These are phyloP conservation scores for Pichia heedii DNA, from an alignment of 805 yeast species.

Conservation along the genomic window DNA sequence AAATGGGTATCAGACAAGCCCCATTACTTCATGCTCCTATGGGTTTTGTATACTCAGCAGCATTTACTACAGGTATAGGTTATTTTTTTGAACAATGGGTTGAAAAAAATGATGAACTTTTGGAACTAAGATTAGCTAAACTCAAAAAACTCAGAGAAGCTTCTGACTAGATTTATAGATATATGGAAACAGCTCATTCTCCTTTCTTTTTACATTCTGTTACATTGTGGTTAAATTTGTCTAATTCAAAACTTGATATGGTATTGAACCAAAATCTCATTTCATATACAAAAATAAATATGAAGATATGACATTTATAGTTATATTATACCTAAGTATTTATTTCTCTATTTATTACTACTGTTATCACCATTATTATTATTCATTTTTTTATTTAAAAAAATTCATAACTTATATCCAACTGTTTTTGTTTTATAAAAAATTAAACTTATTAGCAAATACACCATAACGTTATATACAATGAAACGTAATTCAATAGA, in stretches of 20 bases:
- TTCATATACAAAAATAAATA: too few species aligned
- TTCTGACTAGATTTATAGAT: slow-evolving; percentile 9
- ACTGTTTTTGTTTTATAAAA: neutral
- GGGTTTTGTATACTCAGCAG: slow-evolving; percentile 37
- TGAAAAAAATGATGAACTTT: slow-evolving; percentile 30
- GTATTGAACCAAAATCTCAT: too few species aligned
- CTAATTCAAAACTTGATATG: too few species aligned
- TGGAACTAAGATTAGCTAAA: slow-evolving; percentile 30
- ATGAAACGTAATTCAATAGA: too few species aligned
- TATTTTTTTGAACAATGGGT: slow-evolving; percentile 31
- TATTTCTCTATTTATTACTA: too few species aligned
- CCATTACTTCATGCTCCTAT: slow-evolving; percentile 30
- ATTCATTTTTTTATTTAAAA: neutral
- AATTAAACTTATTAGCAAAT: neutral
- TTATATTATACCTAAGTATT: too few species aligned
- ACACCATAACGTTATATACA: too few species aligned
- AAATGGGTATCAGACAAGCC: slow-evolving; percentile 34
- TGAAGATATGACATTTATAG: too few species aligned
- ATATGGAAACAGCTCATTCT: too few species aligned
- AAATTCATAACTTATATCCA: neutral
- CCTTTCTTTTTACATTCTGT: too few species aligned
- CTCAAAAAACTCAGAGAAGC: slow-evolving; percentile 31
- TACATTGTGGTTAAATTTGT: too few species aligned
- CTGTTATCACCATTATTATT: too few species aligned
- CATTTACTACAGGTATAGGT: slow-evolving; percentile 35